phyloP scores from a whole-genome alignment of 1,284 basidiomycete species.

The Agroathelia rolfsii region DNA sequence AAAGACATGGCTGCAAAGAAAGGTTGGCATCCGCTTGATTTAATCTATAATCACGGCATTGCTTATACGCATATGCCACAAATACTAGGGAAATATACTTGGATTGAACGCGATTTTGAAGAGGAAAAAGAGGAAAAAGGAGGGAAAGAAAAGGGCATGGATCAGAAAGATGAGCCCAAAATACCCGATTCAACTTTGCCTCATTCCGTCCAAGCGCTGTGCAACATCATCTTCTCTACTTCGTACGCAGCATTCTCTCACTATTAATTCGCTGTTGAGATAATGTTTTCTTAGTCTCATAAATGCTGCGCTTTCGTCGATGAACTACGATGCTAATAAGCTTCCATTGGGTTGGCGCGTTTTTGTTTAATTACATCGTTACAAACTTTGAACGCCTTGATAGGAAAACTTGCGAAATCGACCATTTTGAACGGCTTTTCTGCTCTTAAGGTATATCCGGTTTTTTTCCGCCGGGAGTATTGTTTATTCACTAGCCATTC shows the following conservation, averaged over 20 bases:
- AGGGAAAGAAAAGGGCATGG: conserved; percentile 29
- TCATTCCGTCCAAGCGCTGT: too few relatives aligned
- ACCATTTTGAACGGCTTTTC: conserved; percentile 50
- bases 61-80: too few relatives aligned
- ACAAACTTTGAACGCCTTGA: too few relatives aligned
- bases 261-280: conserved; percentile 2
- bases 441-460: conserved; percentile 37
- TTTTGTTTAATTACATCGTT: conserved; percentile 4
- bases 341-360: conserved; percentile 41
- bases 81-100: conserved; percentile 53
- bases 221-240: conserved; percentile 47
- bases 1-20: conserved; percentile 45
- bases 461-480: neutral
- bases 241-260: conserved; percentile 23
- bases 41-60: too few relatives aligned
- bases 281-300: conserved; percentile 32
- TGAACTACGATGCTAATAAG: conserved; percentile 67
- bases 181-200: conserved; percentile 39
- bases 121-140: too few relatives aligned
- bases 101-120: conserved; percentile 42
- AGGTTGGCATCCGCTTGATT: conserved; percentile 27
- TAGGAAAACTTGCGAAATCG: conserved; percentile 46
- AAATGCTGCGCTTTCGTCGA: conserved; percentile 46
- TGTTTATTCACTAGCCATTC: conserved; percentile 1
- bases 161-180: conserved; percentile 29